phyloP scores from a whole-genome alignment of 2,329 filamentous ascomycete genomes.

The Knufia fluminis region DNA sequence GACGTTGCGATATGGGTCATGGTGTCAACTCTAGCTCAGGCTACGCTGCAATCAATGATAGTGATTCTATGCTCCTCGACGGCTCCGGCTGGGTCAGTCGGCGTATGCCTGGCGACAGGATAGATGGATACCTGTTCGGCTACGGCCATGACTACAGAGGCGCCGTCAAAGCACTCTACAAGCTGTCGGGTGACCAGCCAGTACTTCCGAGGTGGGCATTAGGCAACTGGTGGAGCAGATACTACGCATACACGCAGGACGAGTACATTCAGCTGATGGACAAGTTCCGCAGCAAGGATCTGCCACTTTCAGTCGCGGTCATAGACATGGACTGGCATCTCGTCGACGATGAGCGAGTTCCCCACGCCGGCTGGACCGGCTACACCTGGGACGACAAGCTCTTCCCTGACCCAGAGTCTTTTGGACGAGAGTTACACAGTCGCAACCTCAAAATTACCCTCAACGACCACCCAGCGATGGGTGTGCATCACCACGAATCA shows the following conservation, averaged over 20 bases:
- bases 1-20: constrained; percentile 40
- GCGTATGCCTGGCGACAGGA: constrained; percentile 29
- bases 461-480: constrained; percentile 55
- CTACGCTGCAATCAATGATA: constrained; percentile 47
- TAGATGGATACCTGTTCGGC: constrained; percentile 52
- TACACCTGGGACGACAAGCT: constrained; percentile 54
- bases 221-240: constrained; percentile 59
- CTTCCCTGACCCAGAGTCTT: constrained; percentile 47
- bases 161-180: constrained; percentile 47
- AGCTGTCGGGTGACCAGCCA: constrained; percentile 48
- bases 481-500: constrained; percentile 49
- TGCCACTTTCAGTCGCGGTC: constrained; percentile 52
- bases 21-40: constrained; percentile 46
- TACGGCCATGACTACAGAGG: constrained; percentile 50
- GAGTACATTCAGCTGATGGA: constrained; percentile 52
- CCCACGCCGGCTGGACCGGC: constrained; percentile 48
- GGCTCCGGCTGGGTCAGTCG: constrained; percentile 45
- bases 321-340: constrained; percentile 61
- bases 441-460: constrained; percentile 47
- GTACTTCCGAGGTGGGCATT: constrained; percentile 48
- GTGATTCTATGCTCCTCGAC: constrained; percentile 46
- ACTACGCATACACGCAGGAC: constrained; percentile 47
- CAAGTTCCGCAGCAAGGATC: constrained; percentile 40
- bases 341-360: constrained; percentile 40
- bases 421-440: constrained; percentile 44